Conservation (phyloP, 306 rosid species). For the Casuarina cunninghamiana region DNA sequence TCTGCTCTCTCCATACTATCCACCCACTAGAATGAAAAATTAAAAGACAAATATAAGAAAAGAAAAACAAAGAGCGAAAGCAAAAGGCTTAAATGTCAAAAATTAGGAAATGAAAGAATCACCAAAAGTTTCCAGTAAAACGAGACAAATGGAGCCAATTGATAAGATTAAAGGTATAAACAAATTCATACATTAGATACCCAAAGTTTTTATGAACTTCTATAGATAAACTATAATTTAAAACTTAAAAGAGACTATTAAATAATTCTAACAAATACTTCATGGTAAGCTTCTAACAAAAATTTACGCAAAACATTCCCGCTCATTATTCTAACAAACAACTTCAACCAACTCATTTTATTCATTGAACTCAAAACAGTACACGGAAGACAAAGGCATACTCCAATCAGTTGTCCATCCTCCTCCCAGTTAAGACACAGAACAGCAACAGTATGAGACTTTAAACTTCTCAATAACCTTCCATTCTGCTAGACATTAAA, state of each 20-base stretch:
- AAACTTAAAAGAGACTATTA: constrained; percentile 2
- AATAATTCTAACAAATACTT: background rate
- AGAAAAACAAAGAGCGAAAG: background rate
- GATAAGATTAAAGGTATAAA: background rate
- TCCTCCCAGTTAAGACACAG: constrained; percentile 91
- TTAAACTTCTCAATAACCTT: constrained; percentile 77
- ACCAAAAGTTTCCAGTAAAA: background rate
- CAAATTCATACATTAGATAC: background rate
- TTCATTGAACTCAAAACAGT: constrained; percentile 22
- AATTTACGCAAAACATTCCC: background rate
- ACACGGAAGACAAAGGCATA: constrained; percentile 34
- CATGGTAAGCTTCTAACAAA: background rate
- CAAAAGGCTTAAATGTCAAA: constrained; percentile 8
- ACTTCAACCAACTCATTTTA: background rate
- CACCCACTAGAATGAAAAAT: too few species aligned
- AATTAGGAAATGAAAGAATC: background rate
- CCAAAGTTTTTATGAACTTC: background rate
- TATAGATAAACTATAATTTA: constrained; percentile 9
- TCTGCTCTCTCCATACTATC: too few species aligned
- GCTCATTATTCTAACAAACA: background rate
- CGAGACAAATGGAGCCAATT: background rate
- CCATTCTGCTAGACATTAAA: constrained; percentile 64
- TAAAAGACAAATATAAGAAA: too few species aligned
- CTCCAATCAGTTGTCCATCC: constrained; percentile 57
- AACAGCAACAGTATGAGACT: constrained; percentile 71